Conservation (phyloP, 164 flowering plant genomes). For the Sextonia rubra region DNA sequence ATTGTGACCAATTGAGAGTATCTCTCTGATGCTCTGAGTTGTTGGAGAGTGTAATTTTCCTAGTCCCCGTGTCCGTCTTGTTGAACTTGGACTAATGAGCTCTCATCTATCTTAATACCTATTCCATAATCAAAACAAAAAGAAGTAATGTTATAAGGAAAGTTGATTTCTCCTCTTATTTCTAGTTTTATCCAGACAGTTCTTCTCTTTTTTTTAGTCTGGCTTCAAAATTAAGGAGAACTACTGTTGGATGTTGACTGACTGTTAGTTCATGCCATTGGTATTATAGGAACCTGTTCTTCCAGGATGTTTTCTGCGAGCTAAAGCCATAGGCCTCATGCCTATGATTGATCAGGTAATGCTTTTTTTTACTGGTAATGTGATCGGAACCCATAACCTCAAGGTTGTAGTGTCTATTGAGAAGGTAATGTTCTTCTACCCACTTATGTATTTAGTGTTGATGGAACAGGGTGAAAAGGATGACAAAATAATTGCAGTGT, state of each 20-base stretch:
- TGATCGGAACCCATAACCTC: background rate
- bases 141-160: too few species aligned
- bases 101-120: too few species aligned
- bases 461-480: constrained; percentile 71
- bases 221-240: background rate
- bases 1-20: too few species aligned
- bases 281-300: constrained; percentile 62
- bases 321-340: constrained; percentile 81
- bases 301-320: constrained; percentile 81
- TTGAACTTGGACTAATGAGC: too few species aligned
- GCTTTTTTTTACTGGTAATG: background rate
- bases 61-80: too few species aligned
- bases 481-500: constrained; percentile 87
- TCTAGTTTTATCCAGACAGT: too few species aligned
- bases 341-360: constrained; percentile 83
- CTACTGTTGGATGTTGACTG: background rate
- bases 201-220: too few species aligned
- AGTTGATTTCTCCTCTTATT: too few species aligned
- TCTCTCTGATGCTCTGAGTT: too few species aligned
- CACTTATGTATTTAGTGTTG: background rate
- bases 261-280: background rate
- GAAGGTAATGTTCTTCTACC: background rate
- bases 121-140: too few species aligned
- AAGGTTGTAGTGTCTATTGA: too few species aligned
- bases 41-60: too few species aligned